A percentile compares a stretch with the other conserved stretches of the same genome.
Conservation (phyloP, 305 asterid genomes). For the Solanum hybrid region DNA sequence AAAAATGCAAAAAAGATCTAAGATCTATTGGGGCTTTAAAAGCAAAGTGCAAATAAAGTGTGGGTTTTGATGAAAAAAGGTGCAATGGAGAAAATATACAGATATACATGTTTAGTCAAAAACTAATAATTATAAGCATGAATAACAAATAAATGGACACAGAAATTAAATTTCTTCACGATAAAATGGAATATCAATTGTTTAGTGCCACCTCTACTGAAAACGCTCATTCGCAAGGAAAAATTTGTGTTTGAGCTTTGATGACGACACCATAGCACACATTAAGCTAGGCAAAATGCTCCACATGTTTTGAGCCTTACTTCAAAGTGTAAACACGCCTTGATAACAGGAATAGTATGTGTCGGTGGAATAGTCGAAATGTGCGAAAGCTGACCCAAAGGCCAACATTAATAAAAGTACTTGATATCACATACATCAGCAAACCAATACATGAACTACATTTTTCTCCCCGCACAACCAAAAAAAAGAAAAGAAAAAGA, state of each 20-base stretch:
- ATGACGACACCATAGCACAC: neutral
- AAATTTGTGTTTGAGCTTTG: neutral
- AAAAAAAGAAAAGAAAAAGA: neutral
- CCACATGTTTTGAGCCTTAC: neutral
- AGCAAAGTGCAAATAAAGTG: neutral
- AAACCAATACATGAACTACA: neutral
- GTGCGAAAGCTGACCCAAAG: neutral
- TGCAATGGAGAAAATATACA: neutral
- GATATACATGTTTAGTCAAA: neutral
- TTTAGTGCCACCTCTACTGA: neutral
- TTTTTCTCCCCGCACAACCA: neutral
- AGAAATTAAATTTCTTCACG: neutral
- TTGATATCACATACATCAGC: neutral
- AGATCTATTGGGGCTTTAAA: neutral
- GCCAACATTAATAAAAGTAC: neutral
- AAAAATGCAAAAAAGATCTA: neutral
- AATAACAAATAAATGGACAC: too few species aligned
- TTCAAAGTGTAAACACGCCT: neutral
- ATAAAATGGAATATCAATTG: neutral
- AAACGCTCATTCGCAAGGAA: neutral
- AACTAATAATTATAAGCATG: too few species aligned
- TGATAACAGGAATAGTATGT: neutral
- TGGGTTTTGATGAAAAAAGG: neutral
- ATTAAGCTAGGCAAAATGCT: neutral
- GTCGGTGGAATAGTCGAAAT: neutral